These are phyloP conservation scores for Hericium erinaceus DNA, from an alignment of 768 basidiomycete genomes.

Conservation along the genomic window DNA sequence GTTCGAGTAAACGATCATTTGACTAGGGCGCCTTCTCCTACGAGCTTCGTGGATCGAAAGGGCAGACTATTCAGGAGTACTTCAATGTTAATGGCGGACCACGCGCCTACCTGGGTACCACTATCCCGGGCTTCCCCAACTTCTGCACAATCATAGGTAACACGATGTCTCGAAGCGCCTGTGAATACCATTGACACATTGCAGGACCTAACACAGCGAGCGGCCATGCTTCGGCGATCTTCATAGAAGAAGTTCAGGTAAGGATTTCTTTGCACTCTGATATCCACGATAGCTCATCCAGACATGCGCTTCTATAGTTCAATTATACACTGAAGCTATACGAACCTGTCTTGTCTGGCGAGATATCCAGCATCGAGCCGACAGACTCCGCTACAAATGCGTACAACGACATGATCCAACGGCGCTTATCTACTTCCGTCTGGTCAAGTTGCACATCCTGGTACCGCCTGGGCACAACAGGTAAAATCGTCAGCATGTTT, in stretches of 20 bases:
- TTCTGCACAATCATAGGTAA: slow-evolving; percentile 24
- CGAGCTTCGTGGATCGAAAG: slow-evolving; percentile 17
- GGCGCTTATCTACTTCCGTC: slow-evolving; percentile 2
- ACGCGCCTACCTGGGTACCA: slow-evolving; percentile 24
- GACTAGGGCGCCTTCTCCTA: too few relatives aligned
- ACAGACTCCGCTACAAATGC: slow-evolving; percentile 11
- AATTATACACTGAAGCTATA: background rate
- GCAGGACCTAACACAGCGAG: slow-evolving; percentile 16
- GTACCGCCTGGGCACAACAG: slow-evolving; percentile 6
- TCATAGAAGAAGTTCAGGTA: slow-evolving; percentile 15
- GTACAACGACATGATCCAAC: slow-evolving; percentile 8
- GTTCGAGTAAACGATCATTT: too few relatives aligned
- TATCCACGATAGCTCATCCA: background rate
- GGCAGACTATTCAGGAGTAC: slow-evolving; percentile 19
- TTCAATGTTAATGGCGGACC: slow-evolving; percentile 23
- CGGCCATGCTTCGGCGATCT: slow-evolving; percentile 17
- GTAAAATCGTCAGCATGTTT: slow-evolving; percentile 3
- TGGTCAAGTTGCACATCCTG: slow-evolving; percentile 10
- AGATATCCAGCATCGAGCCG: slow-evolving; percentile 4
- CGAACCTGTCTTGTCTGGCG: background rate
- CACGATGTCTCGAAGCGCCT: background rate
- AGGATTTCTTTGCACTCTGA: too few relatives aligned
- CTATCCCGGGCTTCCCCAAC: slow-evolving; percentile 28
- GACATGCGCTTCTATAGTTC: background rate
- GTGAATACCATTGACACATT: background rate